Evolutionary conservation across 495 filamentous ascomycete species (phyloP).

Genomic region (Chaetomium cochliodes): DNA sequence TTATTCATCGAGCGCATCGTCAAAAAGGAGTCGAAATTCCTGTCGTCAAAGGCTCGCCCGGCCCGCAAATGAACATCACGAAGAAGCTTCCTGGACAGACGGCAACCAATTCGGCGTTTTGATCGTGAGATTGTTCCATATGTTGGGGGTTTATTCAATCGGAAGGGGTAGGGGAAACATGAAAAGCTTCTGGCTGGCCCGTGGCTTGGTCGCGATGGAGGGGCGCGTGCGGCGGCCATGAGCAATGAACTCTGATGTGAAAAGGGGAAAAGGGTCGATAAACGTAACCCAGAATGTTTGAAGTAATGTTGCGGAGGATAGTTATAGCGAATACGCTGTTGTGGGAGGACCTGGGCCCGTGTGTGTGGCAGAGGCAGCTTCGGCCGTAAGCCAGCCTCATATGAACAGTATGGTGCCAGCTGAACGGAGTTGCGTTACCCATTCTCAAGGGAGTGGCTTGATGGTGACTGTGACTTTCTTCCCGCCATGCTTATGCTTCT

Average conservation of each 20-base stretch:
- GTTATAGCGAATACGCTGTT: background rate
- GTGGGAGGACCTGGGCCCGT: background rate
- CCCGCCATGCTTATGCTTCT: constrained; percentile 30
- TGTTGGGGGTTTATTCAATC: background rate
- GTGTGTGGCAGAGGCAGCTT: background rate
- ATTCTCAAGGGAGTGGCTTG: constrained; percentile 13
- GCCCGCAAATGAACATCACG: constrained; percentile 10
- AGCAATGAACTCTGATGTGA: constrained; percentile 1
- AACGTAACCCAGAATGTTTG: background rate
- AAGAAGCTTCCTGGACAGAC: background rate
- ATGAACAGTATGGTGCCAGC: background rate
- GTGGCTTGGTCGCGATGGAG: background rate
- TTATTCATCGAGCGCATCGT: constrained; percentile 23
- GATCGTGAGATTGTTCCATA: background rate
- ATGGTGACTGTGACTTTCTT: constrained; percentile 32
- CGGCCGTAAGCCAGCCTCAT: background rate
- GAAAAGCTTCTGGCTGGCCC: too few species aligned
- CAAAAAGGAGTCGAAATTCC: constrained; percentile 9
- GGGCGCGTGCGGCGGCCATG: background rate
- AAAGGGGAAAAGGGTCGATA: background rate
- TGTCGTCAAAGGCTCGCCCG: constrained; percentile 3
- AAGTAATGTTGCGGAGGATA: background rate
- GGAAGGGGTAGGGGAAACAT: background rate
- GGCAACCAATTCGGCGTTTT: background rate
- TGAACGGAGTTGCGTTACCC: too few species aligned